A percentile compares a stretch with the other conserved stretches of the same genome.
These are phyloP conservation scores for Rachicladosporium sp. DNA, from an alignment of 2,329 filamentous ascomycete genomes.

Conservation along the genomic window DNA sequence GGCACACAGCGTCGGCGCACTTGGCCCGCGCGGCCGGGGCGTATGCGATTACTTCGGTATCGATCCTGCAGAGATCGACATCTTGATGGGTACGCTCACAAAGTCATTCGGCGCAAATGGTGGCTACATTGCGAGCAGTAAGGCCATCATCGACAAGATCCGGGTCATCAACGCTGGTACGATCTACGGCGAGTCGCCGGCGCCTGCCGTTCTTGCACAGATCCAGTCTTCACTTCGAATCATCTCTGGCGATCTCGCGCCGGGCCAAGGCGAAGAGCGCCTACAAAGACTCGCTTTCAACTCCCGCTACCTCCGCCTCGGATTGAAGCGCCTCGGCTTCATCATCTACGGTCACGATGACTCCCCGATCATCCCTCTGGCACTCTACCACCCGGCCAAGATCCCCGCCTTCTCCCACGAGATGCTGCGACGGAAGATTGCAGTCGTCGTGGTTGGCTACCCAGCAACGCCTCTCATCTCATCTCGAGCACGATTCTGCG, in stretches of 20 bases:
- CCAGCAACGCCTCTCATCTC: constrained; percentile 91
- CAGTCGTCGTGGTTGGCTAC: constrained; percentile 93
- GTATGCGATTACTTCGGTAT: constrained; percentile 97
- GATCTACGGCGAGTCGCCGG: constrained; percentile 74
- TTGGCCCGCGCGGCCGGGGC: constrained; percentile 77
- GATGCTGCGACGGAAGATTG: constrained; percentile 96
- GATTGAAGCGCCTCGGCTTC: constrained; percentile 89
- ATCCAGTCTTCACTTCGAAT: constrained; percentile 78
- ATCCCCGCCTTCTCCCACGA: constrained; percentile 97
- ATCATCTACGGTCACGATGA: constrained; percentile 97
- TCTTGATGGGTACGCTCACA: constrained; percentile 95
- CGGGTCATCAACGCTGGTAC: constrained; percentile 75
- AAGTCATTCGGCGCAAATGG: constrained; percentile 98
- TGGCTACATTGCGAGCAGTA: constrained; percentile 84
- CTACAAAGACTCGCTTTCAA: constrained; percentile 96
- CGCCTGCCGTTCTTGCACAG: constrained; percentile 80
- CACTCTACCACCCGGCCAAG: constrained; percentile 97
- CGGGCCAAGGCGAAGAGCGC: constrained; percentile 89
- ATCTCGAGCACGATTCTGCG: constrained; percentile 88
- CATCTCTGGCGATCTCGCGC: constrained; percentile 75
- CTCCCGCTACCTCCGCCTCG: constrained; percentile 92
- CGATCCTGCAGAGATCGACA: constrained; percentile 76
- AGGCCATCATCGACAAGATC: constrained; percentile 85
- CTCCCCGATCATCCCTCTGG: constrained; percentile 86
- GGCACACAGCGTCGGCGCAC: constrained; percentile 86